Conservation (phyloP, 2,329 filamentous ascomycete species). For the Ascochyta fabae region DNA sequence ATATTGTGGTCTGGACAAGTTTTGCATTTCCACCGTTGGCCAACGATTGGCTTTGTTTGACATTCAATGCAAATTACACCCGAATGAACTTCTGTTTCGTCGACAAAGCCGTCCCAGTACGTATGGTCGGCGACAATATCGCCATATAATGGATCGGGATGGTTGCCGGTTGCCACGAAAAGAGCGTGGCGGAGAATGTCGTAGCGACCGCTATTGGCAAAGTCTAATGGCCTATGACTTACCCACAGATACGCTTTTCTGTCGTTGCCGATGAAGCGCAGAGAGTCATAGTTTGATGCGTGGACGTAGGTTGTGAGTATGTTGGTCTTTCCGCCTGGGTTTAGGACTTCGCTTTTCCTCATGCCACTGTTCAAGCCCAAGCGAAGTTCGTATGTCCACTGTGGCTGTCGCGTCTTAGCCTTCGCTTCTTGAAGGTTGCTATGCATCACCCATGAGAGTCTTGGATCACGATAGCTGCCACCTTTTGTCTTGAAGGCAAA, state of each 20-base stretch:
- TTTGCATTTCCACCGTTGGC: conserved; percentile 37
- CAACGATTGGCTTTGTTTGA: conserved; percentile 27
- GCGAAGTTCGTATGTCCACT: conserved; percentile 39
- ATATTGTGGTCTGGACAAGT: conserved; percentile 34
- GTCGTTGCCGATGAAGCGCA: conserved; percentile 41
- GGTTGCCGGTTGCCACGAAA: conserved; percentile 29
- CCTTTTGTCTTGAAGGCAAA: conserved; percentile 36
- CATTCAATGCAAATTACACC: conserved; percentile 30
- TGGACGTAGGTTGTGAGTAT: conserved; percentile 42
- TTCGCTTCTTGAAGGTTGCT: conserved; percentile 13
- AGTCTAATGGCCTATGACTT: conserved; percentile 33
- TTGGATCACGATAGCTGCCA: conserved; percentile 34
- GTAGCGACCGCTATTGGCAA: conserved; percentile 32
- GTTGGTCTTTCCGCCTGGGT: conserved; percentile 20
- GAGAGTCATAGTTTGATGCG: conserved; percentile 40
- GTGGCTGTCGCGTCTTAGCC: conserved; percentile 3
- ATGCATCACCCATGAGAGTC: conserved; percentile 38
- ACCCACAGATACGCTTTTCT: conserved; percentile 41
- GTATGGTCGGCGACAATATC: conserved; percentile 46
- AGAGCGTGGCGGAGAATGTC: conserved; percentile 43
- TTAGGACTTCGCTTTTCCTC: conserved; percentile 36
- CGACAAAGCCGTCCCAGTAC: conserved; percentile 42
- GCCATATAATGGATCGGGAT: conserved; percentile 40
- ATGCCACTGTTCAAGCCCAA: conserved; percentile 29
- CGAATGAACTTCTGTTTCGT: conserved; percentile 20